Evolutionary conservation across 148 eudicot species (phyloP), one percentile per base, ranked within the genome.

Genomic region (Rhododendron mucronatum): DNA sequence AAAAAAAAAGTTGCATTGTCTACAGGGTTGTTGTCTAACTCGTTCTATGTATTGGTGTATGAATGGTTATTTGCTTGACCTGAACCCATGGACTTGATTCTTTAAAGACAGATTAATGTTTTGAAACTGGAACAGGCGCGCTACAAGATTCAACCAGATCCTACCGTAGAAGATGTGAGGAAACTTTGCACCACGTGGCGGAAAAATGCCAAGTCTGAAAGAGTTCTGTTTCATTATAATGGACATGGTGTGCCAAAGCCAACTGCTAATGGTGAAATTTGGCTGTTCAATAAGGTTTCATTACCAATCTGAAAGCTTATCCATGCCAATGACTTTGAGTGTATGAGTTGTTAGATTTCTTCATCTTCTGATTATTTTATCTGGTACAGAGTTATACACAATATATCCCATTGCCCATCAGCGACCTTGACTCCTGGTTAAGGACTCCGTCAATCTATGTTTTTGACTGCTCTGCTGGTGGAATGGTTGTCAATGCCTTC

Each of bases 201-300:
- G 75, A 97, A 91, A 86, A 91, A 89, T 92, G 99, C 96, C 0
- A 95, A 95, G 88, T 87, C 98, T 39, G 98, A 97, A 89, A 93
- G 99, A 87, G 98, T 97, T 88, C 92, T 97, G 73, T 97, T 93
- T 89, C 99, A 97, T 86, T 97, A 97, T 86, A 97, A 97, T 92
- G 99, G 99, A 79, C 98, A 97, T 88, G 98, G 99, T 45, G 98
- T 95, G 88, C 98, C 99, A 61, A 97, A 95, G 88, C 99, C 99
- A 83, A 95, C 98, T 33, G 59, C 95, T 13, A 97, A 92, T 87
- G 98, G 98, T 79, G 99, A 97, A 94, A 93, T 97, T 85, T 97
- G 99, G 99, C 92, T 97, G 74, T 97, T 95, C 88, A 97, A 97
- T 88, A 94, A 93, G 97, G 99, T 97, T 78, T 85, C 83, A n/a